phyloP scores from a whole-genome alignment of 371 early-diverging fungal genomes.

The Rhizopus arrhizus region DNA sequence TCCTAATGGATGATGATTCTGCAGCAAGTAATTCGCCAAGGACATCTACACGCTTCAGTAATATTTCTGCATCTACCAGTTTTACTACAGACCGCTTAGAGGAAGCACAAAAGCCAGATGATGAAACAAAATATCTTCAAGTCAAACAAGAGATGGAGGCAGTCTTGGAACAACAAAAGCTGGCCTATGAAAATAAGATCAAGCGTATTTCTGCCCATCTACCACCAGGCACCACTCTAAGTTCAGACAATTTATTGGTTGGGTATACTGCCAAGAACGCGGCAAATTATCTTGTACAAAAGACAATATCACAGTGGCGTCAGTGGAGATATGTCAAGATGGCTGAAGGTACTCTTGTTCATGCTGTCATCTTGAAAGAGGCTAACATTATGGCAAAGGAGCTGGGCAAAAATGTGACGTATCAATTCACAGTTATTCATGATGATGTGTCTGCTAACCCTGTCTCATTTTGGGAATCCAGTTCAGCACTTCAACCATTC shows the following conservation, averaged over 20 bases:
- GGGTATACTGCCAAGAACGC: slow-evolving; percentile 40
- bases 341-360: slow-evolving; percentile 65
- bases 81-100: slow-evolving; percentile 26
- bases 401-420: slow-evolving; percentile 71
- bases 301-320: slow-evolving; percentile 55
- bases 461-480: slow-evolving; percentile 65
- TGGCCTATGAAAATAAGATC: slow-evolving; percentile 55
- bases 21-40: slow-evolving; percentile 23
- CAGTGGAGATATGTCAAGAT: slow-evolving; percentile 63
- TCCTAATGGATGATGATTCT: slow-evolving; percentile 33
- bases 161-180: slow-evolving; percentile 52
- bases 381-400: slow-evolving; percentile 84
- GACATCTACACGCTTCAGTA: slow-evolving; percentile 22
- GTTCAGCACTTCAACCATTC: slow-evolving; percentile 36
- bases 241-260: slow-evolving; percentile 37
- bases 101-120: slow-evolving; percentile 52
- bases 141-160: slow-evolving; percentile 56
- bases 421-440: slow-evolving; percentile 75
- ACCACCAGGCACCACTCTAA: slow-evolving; percentile 34
- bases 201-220: slow-evolving; percentile 47
- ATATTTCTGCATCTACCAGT: slow-evolving; percentile 37
- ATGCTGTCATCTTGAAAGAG: slow-evolving; percentile 74
- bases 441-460: slow-evolving; percentile 49
- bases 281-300: slow-evolving; percentile 43
- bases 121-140: slow-evolving; percentile 34